phyloP scores from a whole-genome alignment of 164 flowering plant genomes.

The Stephania japonica region DNA sequence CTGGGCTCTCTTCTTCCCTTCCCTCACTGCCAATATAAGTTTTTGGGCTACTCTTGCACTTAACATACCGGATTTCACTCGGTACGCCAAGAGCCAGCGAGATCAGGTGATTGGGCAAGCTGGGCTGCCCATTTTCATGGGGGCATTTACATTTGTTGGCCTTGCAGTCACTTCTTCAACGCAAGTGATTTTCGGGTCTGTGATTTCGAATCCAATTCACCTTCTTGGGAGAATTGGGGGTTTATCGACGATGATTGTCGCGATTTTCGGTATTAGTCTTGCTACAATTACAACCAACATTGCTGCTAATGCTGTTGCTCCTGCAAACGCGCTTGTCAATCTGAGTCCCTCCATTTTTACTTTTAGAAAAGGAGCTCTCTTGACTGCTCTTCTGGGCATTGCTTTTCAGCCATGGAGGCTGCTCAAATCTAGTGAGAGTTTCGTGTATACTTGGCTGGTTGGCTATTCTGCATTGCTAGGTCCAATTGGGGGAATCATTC shows the following conservation, averaged over 20 bases:
- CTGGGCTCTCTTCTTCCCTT: slow-evolving; percentile 82
- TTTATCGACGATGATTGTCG: slow-evolving; percentile 36
- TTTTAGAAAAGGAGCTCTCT: slow-evolving; percentile 63
- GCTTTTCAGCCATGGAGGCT: slow-evolving; percentile 92
- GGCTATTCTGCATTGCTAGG: slow-evolving; percentile 86
- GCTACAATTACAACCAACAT: slow-evolving; percentile 87
- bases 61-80: slow-evolving; percentile 89
- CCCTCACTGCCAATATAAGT: slow-evolving; percentile 87
- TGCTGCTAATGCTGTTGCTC: slow-evolving; percentile 89
- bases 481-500: slow-evolving; percentile 78
- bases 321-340: slow-evolving; percentile 86
- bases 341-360: slow-evolving; percentile 71
- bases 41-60: slow-evolving; percentile 85
- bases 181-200: slow-evolving; percentile 56
- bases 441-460: slow-evolving; percentile 88
- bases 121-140: slow-evolving; percentile 89
- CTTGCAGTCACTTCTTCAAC: slow-evolving; percentile 88
- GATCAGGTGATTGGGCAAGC: slow-evolving; percentile 82
- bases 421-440: slow-evolving; percentile 73
- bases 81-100: slow-evolving; percentile 62
- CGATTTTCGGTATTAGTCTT: slow-evolving; percentile 71
- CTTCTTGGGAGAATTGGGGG: slow-evolving; percentile 72
- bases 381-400: slow-evolving; percentile 73
- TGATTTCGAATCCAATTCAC: slow-evolving; percentile 75
- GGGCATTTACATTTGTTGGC: slow-evolving; percentile 82